phyloP scores from a whole-genome alignment of 176 grass and related monocot genomes.

The Microstegium vimineum region DNA sequence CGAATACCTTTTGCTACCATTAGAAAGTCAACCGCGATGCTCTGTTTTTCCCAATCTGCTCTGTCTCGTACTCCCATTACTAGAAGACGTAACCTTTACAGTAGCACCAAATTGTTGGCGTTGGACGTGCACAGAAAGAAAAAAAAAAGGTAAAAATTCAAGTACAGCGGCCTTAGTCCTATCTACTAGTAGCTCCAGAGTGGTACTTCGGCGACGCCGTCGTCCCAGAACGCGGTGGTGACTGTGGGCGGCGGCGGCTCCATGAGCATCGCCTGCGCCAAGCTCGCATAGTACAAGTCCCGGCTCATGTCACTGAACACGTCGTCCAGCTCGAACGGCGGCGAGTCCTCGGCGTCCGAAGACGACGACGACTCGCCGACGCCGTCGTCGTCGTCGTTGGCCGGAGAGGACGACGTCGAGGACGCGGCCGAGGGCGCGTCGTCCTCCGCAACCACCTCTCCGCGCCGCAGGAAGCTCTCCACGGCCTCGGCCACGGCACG shows the following conservation, averaged over 20 bases:
- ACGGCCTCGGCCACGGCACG: constrained; percentile 47
- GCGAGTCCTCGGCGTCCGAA: not conserved
- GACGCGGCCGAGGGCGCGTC: not conserved
- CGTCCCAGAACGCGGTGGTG: not conserved
- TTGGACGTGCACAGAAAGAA: not conserved
- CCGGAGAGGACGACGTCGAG: not conserved
- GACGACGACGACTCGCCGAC: not conserved
- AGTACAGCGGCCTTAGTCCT: not conserved
- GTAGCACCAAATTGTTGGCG: not conserved
- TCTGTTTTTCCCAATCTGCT: not conserved
- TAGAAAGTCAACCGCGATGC: not conserved
- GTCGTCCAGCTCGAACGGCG: constrained; percentile 21
- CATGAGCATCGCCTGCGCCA: constrained; percentile 60
- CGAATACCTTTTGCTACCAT: not conserved
- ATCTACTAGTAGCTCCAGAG: constrained; percentile 52
- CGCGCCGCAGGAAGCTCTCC: constrained; percentile 15
- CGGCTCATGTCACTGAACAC: constrained; percentile 45
- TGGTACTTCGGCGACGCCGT: not conserved
- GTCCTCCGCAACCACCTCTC: not conserved
- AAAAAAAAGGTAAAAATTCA: not conserved
- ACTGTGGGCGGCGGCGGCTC: constrained; percentile 14
- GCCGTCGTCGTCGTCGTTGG: not conserved
- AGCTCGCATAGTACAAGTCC: constrained; percentile 68
- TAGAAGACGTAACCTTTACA: not conserved
- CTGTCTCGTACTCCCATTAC: not conserved